Base-by-base conservation (phyloP, 202 grass and related monocot species). In the Zoysia matrella region DNA sequence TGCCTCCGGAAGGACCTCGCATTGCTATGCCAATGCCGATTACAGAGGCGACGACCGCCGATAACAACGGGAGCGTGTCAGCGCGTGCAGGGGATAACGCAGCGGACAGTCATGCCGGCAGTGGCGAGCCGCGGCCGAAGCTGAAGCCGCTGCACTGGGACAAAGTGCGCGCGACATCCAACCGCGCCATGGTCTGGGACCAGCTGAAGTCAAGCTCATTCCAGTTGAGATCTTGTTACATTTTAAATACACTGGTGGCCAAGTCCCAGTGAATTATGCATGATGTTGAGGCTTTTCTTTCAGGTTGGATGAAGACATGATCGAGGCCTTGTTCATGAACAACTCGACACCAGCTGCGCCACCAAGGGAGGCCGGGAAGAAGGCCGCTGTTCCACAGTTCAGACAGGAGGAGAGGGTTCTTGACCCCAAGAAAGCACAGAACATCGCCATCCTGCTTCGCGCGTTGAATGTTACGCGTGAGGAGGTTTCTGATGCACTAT, bases 361-460 rank as follows among this genome's bases (percentile, higher is more conserved):
- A 12, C 74, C 87, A 7, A 93, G 90, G 75, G 96, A 95, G 60
- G 67, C 67, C 51, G 87, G 86, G 43, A 90, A 86, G 85, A 93
- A 85, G 82, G 22, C 85, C 8, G 81, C 52, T 18, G 71, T 76
- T 54, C 83, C 87, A 2, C 69, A 73, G 6, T 90, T 82, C 79
- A 86, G 83, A 83, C 96, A 93, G 88, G 96, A 99, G 88, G 89
- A 99, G 77, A 95, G 96, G 90, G 96, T 99, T 64, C 85, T 99
- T 30, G 96, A 99, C 75, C 96, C 96, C 7, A 99, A 99, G 88
- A 99, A 99, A 84, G 94, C 96, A 11, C 96, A 99, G 82, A 99
- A 99, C 71, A 99, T 99, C 36, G 91, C 92, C 72, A 99, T 99
- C 85, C 85, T 99, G 60, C 69, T 99, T 11, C 94, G 96, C 22